phyloP scores from a whole-genome alignment of 2,329 filamentous ascomycete species.

The Cladosporium sp. region DNA sequence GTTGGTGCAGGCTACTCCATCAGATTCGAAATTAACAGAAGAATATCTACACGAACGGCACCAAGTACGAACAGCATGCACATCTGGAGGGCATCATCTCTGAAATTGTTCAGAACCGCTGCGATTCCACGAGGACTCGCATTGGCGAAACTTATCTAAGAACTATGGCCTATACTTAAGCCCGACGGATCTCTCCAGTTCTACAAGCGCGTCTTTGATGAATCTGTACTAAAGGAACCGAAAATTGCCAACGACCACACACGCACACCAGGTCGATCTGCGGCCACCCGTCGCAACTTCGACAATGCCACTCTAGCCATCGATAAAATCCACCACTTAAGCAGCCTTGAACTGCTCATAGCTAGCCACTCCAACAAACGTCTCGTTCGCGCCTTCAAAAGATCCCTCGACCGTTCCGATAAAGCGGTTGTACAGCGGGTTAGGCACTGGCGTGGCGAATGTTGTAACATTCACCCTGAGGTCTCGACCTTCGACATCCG shows the following conservation, averaged over 20 bases:
- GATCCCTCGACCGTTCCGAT: background rate
- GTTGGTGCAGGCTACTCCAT: background rate
- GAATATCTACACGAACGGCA: background rate
- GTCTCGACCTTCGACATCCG: conserved; percentile 14
- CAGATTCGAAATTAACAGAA: background rate
- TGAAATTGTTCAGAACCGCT: background rate
- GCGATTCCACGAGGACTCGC: background rate
- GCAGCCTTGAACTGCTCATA: background rate
- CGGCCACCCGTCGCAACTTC: background rate
- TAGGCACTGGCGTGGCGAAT: background rate
- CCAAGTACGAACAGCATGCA: background rate
- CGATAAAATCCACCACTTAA: background rate
- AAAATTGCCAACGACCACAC: background rate
- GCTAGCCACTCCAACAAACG: background rate
- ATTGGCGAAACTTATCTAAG: background rate
- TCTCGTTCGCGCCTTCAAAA: background rate
- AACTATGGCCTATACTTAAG: background rate
- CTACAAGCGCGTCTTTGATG: background rate
- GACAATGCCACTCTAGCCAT: background rate
- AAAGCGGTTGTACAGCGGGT: background rate
- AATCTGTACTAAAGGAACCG: background rate
- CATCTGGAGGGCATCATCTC: background rate
- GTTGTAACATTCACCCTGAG: conserved; percentile 16
- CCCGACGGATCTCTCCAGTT: background rate
- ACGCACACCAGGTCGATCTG: background rate